These are phyloP conservation scores for Crithidia sp. DNA, from an alignment of 208 protist species.

Conservation along the genomic window DNA sequence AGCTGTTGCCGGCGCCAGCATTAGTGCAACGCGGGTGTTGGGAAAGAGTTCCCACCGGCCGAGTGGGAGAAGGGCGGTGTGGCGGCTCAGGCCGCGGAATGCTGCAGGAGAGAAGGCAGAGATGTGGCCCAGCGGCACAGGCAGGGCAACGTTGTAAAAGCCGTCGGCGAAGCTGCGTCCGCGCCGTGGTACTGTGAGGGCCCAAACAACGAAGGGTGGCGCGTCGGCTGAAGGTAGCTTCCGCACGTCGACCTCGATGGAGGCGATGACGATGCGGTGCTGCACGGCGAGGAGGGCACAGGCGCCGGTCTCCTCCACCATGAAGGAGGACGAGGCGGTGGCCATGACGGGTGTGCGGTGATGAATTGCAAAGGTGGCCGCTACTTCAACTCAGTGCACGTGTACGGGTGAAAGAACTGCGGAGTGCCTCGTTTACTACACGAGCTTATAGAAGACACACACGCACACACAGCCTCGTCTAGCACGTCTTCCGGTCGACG, in stretches of 20 bases:
- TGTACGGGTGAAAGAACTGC: neutral
- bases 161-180: constrained; percentile 32
- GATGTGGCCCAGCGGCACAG: constrained; percentile 29
- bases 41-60: constrained; percentile 36
- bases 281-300: constrained; percentile 21
- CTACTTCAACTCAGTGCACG: neutral
- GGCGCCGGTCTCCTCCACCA: constrained; percentile 19
- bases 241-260: constrained; percentile 19
- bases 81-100: too few relatives aligned
- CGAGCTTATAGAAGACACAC: too few relatives aligned
- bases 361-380: neutral
- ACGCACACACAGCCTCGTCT: too few relatives aligned
- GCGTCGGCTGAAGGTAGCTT: neutral
- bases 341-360: constrained; percentile 8
- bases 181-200: constrained; percentile 18
- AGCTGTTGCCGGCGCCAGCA: constrained; percentile 10
- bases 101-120: neutral
- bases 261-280: constrained; percentile 22
- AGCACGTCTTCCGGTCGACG: too few relatives aligned
- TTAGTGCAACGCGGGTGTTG: constrained; percentile 29
- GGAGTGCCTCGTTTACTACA: neutral
- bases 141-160: constrained; percentile 19
- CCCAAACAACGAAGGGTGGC: constrained; percentile 29
- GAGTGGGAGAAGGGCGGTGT: constrained; percentile 12
- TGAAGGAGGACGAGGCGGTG: constrained; percentile 18